Base-by-base conservation (phyloP, 1,284 basidiomycete species). In the Xanthoconium separans region DNA sequence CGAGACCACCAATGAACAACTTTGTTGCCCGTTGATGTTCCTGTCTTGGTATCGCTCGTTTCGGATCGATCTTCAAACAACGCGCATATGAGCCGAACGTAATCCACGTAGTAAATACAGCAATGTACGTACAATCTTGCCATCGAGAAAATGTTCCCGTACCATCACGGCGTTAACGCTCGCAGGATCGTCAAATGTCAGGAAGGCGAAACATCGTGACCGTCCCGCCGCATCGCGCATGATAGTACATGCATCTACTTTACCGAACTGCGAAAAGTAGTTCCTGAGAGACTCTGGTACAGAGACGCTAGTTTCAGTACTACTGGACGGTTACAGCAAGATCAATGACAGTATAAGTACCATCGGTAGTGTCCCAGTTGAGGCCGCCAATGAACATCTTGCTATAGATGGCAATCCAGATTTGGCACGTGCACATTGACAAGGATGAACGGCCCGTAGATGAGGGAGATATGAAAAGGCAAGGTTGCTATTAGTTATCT, bases 371-470 rank as follows among this genome's bases (percentile, higher is more conserved):
- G 73, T 97, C 94, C 94, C 95, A 97, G 76, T 96, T 95, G 55
- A 97, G 79, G 60, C 95, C 94, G 61, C 94, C 94, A 66, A 97
- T 91, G 71, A 97, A 97, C 93, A 95, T 97, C 81, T 98, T 98
- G 74, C 95, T 96, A 81, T 73, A 73, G 64, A 69, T 64, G 62
- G 58, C 50, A 66, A 63, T 57, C 61, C 56, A 62, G 61, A 58
- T 59, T 62, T 57, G 60, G 58, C 54, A 69, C 58, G 65, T 54
- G 61, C 45, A 62, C 44, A 50, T 62, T 54, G 63, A 61, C 59
- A 67, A 58, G 61, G 75, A 70, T 67, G 65, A 73, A 75, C 69
- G 72, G 55, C 56, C 36, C 47, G 62, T 65, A 66, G 68, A 69
- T 60, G 68, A 69, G 59, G 62, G 59, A 58, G 50, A 65, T 54